Percentiles rank a stretch among this genome's conserved stretches.
Evolutionary conservation across 495 filamentous ascomycete species (phyloP).

Genomic region (Penicillium roqueforti): DNA sequence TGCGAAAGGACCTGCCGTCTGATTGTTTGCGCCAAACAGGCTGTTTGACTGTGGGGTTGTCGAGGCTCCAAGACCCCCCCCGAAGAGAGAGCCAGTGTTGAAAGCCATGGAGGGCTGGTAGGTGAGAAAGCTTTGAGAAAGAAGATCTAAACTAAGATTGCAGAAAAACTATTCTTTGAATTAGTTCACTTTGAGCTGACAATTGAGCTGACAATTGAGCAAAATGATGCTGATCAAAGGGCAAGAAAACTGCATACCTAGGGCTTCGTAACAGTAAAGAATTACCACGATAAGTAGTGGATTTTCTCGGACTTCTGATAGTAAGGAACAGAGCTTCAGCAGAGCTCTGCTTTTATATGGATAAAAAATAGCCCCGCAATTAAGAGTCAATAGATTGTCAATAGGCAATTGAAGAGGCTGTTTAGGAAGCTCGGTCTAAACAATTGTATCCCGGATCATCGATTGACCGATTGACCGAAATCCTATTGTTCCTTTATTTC

Average conservation of each 20-base stretch:
- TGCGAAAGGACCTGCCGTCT: conserved; percentile 16
- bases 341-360: background rate
- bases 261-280: background rate
- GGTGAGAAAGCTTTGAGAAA: background rate
- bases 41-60: conserved; percentile 24
- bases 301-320: background rate
- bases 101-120: conserved; percentile 18
- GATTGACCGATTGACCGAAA: conserved; percentile 14
- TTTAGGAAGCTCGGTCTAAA: conserved; percentile 19
- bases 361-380: background rate
- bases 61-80: conserved; percentile 30
- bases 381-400: background rate
- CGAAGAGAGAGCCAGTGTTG: conserved; percentile 35
- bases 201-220: background rate
- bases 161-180: background rate
- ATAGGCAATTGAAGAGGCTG: background rate
- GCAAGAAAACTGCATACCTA: conserved; percentile 13
- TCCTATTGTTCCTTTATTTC: background rate
- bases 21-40: conserved; percentile 35
- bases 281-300: background rate
- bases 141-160: background rate
- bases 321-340: background rate
- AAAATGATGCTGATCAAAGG: conserved; percentile 6
- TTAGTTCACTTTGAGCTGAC: background rate
- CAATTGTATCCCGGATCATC: conserved; percentile 23